Conservation (phyloP, 306 rosid genomes). For the Betula pendula region DNA sequence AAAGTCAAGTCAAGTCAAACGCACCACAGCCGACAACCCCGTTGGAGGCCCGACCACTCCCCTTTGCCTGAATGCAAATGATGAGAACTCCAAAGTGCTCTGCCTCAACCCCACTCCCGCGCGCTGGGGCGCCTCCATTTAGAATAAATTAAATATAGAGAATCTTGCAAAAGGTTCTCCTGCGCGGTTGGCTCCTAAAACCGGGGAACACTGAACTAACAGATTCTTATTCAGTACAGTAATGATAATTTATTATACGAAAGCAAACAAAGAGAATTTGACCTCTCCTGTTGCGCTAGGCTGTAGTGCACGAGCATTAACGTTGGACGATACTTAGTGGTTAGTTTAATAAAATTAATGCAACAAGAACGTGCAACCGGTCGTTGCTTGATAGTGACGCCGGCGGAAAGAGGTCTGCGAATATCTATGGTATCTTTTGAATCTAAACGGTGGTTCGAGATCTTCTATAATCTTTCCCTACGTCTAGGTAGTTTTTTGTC, state of each 20-base stretch:
- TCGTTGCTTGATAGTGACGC: neutral
- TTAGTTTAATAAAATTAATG: neutral
- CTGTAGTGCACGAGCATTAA: conserved; percentile 20
- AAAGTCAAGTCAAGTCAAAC: conserved; percentile 25
- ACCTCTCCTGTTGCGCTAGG: conserved; percentile 26
- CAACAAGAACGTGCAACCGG: neutral
- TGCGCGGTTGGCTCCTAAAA: conserved; percentile 29
- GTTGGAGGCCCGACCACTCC: conserved; percentile 29
- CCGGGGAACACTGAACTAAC: conserved; percentile 18
- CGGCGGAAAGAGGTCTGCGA: neutral
- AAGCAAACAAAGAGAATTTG: conserved; percentile 15
- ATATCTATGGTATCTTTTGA: neutral
- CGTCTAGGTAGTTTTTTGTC: neutral
- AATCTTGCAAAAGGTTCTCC: neutral
- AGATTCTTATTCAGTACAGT: neutral
- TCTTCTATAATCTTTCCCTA: neutral
- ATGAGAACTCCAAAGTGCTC: conserved; percentile 3
- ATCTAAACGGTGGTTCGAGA: neutral
- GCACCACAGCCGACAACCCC: conserved; percentile 12
- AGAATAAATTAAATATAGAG: neutral
- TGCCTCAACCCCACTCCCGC: neutral
- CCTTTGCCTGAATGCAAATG: conserved; percentile 19
- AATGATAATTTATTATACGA: neutral
- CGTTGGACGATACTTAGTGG: neutral
- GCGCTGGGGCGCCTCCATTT: neutral